These are phyloP conservation scores for Phytophthora cajani DNA, from an alignment of 352 stramenopile genomes.

Conservation along the genomic window DNA sequence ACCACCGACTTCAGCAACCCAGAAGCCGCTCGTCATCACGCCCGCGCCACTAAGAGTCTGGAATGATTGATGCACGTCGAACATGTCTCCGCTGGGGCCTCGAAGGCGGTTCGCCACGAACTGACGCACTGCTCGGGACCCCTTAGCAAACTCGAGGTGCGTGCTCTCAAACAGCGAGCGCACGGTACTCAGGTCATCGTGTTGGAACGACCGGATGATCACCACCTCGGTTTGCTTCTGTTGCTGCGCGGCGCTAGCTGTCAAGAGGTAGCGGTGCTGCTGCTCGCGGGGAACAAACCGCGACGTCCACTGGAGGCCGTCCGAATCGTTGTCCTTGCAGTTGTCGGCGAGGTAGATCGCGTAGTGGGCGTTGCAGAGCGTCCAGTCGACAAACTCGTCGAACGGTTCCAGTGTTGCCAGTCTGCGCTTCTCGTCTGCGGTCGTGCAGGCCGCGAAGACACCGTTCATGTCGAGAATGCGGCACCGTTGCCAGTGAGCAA, in stretches of 20 bases:
- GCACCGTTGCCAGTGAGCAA: constrained; percentile 45
- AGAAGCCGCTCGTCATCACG: constrained; percentile 50
- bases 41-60: constrained; percentile 18
- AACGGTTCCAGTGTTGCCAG: constrained; percentile 67
- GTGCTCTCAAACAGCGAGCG: constrained; percentile 68
- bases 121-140: constrained; percentile 69
- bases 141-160: constrained; percentile 56
- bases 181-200: constrained; percentile 46
- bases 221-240: constrained; percentile 9
- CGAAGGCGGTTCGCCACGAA: constrained; percentile 69
- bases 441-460: constrained; percentile 49
- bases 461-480: constrained; percentile 74
- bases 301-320: constrained; percentile 38
- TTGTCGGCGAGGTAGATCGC: constrained; percentile 62
- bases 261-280: constrained; percentile 32
- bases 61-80: constrained; percentile 56
- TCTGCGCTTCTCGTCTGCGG: constrained; percentile 47
- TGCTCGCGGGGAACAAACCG: constrained; percentile 21
- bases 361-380: constrained; percentile 73
- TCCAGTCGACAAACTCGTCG: constrained; percentile 76
- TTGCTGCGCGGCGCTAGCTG: constrained; percentile 9
- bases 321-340: constrained; percentile 11
- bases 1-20: constrained; percentile 52
- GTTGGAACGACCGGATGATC: constrained; percentile 63
- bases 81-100: constrained; percentile 54